Evolutionary conservation across 1,284 basidiomycete genomes (phyloP), one percentile per base, ranked within the genome.

Genomic region (Singerocomus inundabilis): DNA sequence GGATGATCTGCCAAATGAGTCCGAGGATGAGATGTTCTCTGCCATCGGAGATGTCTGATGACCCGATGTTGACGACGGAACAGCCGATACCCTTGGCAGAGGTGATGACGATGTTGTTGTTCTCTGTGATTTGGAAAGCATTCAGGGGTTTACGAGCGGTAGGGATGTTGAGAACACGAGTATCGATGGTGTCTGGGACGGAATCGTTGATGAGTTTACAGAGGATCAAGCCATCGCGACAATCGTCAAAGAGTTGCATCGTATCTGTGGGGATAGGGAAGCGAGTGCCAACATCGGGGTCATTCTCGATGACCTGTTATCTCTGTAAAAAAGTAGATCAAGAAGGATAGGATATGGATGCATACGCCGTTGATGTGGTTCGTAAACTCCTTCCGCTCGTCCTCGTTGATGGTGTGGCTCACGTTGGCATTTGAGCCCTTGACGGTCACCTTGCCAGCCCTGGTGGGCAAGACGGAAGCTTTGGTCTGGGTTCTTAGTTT

Each of bases 191-290:
- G 71, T 99, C 96, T 18, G 96, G 93, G 2, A 99, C 96, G 30
- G 96, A 96, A 72, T 98, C 95, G 72, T 99, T 98, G 79, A 98
- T 96, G 57, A 98, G 88, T 80, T 98, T 98, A 74, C 91, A 97
- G 36, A 99, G 87, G 59, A 99, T 86, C 59, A 99, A 78, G 61
- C 96, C 96, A 65, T 99, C 96, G 66, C 87, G 82, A 70, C 88
- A 91, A 70, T 99, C 96, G 69, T 99, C 97, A 61, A 99, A 99
- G 50, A 99, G 82, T 64, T 99, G 97, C 92, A 99, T 98, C 24
- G 93, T 98, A 57, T 93, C 82, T n/a, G 93, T 96, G 1, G 95
- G 94, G 59, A 99, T 95, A 11, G 95, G 96, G 51, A 95, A 80
- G 35, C 93, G 82, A 53, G 77, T 71, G 18, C 85, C 88, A 44